phyloP scores from a whole-genome alignment of 208 protist genomes.

The Endotrypanum monterogeii region DNA sequence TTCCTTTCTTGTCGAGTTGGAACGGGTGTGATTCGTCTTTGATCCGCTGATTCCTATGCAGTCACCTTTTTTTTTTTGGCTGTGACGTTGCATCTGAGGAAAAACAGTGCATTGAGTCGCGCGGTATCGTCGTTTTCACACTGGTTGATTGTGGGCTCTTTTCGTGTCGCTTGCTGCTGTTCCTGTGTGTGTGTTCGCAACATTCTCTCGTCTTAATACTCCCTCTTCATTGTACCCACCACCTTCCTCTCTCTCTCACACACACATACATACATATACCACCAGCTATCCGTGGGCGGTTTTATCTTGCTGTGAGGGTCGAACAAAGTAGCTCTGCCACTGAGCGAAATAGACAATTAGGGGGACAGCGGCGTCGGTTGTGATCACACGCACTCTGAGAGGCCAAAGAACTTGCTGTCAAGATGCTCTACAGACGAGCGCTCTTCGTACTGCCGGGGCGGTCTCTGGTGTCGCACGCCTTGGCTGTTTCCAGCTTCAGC shows the following conservation, averaged over 20 bases:
- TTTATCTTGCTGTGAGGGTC: neutral
- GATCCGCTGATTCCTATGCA: neutral
- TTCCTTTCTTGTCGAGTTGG: neutral
- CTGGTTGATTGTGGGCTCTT: neutral
- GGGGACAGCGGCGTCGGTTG: neutral
- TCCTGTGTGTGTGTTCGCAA: neutral
- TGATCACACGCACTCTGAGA: neutral
- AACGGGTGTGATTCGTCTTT: no score
- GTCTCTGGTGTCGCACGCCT: neutral
- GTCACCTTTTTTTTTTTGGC: neutral
- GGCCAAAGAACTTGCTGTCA: neutral
- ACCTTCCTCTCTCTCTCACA: neutral
- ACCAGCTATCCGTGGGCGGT: neutral
- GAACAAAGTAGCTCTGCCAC: neutral
- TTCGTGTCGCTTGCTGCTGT: no score
- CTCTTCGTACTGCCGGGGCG: slow-evolving; percentile 14
- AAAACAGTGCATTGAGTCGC: neutral
- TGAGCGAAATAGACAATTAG: neutral
- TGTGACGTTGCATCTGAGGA: neutral
- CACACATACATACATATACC: neutral
- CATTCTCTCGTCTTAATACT: neutral
- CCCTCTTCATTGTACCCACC: no score
- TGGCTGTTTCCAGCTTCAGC: slow-evolving; percentile 4
- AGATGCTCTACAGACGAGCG: slow-evolving; percentile 23
- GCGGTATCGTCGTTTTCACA: neutral